Evolutionary conservation across 768 basidiomycete species (phyloP), one percentile per base, ranked within the genome.

Genomic region (Tylopilus subfusipes): DNA sequence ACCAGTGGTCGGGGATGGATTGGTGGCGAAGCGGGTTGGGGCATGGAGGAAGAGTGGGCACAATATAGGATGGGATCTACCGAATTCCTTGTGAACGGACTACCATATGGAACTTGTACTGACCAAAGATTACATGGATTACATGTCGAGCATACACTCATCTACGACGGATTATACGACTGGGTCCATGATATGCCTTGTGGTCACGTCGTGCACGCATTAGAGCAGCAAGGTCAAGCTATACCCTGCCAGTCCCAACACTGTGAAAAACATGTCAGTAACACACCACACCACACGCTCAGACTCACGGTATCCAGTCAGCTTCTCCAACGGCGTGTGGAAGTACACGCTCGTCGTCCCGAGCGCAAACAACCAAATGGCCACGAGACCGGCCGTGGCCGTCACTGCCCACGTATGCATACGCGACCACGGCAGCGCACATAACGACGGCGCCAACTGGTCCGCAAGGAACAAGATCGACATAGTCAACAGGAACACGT

Each of bases 331-430:
- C 0, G 92, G 91, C 4, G 86, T 78, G 66, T 98, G 96, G 76
- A 96, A 98, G 69, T 93, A 98, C 9, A 96, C 73, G 49, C 86
- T 84, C 21, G 96, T 98, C 42, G 90, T 90, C 54, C 80, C 82
- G 10, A 78, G 72, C 59, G 91, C 91, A 67, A 90, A 80, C 46
- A 90, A 58, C 85, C 89, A 93, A 5, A 88, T 69, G 1, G 51
- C 73, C 29, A 92, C 65, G 36, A 92, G 69, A 3, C 66, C 70
- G 0, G 78, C 42, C 40, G 81, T 80, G 8, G 72, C 69, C 5
- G 48, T 61, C 14, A 86, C 69, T 2, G 86, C 84, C 54, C 72
- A 65, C 22, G 63, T 73, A 58, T 86, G 85, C 39, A 71, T 56
- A 10, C 60, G 46, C 6, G 78, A 63, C 77, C 81, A 83, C 25